These are phyloP conservation scores for Liriodendron chinense DNA, from an alignment of 164 flowering plant species.

Conservation along the genomic window DNA sequence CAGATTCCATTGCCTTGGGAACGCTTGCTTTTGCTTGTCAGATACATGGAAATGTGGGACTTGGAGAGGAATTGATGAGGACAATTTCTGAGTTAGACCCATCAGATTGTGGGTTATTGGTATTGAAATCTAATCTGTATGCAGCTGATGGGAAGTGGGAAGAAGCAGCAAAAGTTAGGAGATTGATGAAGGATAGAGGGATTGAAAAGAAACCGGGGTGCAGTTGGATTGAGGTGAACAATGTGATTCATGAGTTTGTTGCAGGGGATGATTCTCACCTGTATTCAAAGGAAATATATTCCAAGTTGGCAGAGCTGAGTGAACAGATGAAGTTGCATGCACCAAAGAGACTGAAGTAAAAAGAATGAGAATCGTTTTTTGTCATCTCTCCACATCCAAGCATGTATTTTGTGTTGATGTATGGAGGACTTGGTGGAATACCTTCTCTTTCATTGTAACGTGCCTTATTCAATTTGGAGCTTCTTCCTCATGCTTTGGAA, in stretches of 20 bases:
- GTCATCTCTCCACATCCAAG: not conserved
- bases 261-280: conserved; percentile 22
- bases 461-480: no score
- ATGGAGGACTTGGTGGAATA: no score
- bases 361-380: not conserved
- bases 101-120: conserved; percentile 13
- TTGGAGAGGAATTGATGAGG: conserved; percentile 16
- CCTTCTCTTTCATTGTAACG: no score
- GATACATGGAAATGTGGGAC: conserved; percentile 16
- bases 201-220: conserved; percentile 18
- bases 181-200: conserved; percentile 11
- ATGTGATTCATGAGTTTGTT: conserved; percentile 21
- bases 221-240: conserved; percentile 24
- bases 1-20: conserved; percentile 12
- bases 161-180: conserved; percentile 19
- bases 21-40: conserved; percentile 17
- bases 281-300: conserved; percentile 7
- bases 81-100: conserved; percentile 14
- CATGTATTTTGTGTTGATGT: no score
- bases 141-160: conserved; percentile 21
- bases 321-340: not conserved
- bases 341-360: not conserved
- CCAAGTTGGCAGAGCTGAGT: not conserved
- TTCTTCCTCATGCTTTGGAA: no score
- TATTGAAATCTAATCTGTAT: conserved; percentile 18